Evolutionary conservation across 2,329 filamentous ascomycete species (phyloP).

Genomic region (Akanthomyces lecanii): DNA sequence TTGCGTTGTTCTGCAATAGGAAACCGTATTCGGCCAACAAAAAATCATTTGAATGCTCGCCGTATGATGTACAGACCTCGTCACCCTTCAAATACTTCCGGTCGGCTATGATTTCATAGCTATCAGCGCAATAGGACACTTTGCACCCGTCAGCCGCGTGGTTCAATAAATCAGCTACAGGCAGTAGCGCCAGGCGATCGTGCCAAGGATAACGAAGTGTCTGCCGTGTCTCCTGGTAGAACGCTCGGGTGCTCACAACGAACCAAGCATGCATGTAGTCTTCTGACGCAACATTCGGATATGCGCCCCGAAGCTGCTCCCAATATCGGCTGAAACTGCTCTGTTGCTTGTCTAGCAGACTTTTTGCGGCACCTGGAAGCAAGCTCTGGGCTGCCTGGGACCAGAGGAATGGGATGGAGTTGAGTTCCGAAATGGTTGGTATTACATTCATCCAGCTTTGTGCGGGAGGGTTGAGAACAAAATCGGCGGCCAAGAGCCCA

Average conservation of each 20-base stretch:
- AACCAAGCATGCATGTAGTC: slow-evolving; percentile 47
- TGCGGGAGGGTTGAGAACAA: slow-evolving; percentile 38
- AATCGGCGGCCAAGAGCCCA: slow-evolving; percentile 65
- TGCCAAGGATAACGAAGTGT: slow-evolving; percentile 36
- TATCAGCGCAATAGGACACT: slow-evolving; percentile 44
- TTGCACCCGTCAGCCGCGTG: slow-evolving; percentile 46
- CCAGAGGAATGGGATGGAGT: slow-evolving; percentile 42
- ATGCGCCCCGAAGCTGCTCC: slow-evolving; percentile 29
- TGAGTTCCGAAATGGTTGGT: slow-evolving; percentile 12
- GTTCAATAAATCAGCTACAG: slow-evolving; percentile 65
- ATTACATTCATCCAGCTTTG: slow-evolving; percentile 11
- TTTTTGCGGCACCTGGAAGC: slow-evolving; percentile 41
- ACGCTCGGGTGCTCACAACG: slow-evolving; percentile 52
- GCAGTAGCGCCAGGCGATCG: slow-evolving; percentile 61
- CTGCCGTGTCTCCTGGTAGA: slow-evolving; percentile 44
- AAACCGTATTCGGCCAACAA: slow-evolving; percentile 65
- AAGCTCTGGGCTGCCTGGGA: slow-evolving; percentile 39
- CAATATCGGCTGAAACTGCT: slow-evolving; percentile 39
- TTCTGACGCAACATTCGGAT: slow-evolving; percentile 28
- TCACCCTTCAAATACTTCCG: slow-evolving; percentile 51
- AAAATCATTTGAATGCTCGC: slow-evolving; percentile 67
- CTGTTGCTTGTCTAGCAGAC: slow-evolving; percentile 51
- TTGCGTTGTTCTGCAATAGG: slow-evolving; percentile 42
- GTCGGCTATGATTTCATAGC: slow-evolving; percentile 53
- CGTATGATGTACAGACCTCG: slow-evolving; percentile 68